Percentiles rank a stretch among this genome's conserved stretches.
Conservation (phyloP, 1,284 basidiomycete genomes). For the Sporisorium exsertum region DNA sequence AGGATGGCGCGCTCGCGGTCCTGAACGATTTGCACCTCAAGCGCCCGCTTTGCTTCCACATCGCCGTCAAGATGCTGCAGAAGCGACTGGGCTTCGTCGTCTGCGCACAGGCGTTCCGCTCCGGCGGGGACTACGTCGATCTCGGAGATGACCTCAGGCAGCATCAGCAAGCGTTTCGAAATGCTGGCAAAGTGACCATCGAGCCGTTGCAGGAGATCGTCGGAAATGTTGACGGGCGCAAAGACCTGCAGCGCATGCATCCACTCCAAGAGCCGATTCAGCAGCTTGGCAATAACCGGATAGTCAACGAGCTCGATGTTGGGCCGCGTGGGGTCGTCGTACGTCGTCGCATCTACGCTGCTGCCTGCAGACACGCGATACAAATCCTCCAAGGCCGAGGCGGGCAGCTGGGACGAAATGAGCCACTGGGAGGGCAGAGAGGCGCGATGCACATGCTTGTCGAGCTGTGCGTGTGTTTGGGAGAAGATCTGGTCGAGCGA, state of each 20-base stretch:
- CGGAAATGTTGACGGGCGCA: constrained; percentile 13
- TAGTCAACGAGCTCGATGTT: constrained; percentile 37
- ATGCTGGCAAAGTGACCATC: constrained; percentile 7
- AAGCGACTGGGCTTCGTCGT: constrained; percentile 7
- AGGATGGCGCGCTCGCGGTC: constrained; percentile 20
- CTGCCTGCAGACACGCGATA: background rate
- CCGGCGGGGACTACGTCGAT: background rate
- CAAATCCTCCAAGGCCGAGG: constrained; percentile 14
- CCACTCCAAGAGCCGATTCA: constrained; percentile 33
- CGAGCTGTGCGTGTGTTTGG: constrained; percentile 11
- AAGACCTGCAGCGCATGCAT: constrained; percentile 35
- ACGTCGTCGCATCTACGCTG: background rate
- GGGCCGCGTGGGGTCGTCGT: constrained; percentile 28
- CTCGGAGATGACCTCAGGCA: constrained; percentile 8
- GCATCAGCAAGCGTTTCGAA: constrained; percentile 7
- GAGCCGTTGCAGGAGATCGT: background rate
- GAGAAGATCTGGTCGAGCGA: constrained; percentile 19
- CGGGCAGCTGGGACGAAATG: constrained; percentile 18
- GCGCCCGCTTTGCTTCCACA: background rate
- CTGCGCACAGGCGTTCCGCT: background rate
- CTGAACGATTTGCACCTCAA: constrained; percentile 15
- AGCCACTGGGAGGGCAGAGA: constrained; percentile 23
- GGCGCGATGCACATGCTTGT: background rate
- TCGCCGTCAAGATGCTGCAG: constrained; percentile 13
- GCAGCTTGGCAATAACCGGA: constrained; percentile 25